Evolutionary conservation across 2,329 filamentous ascomycete genomes (phyloP), one percentile per base, ranked within the genome.

Genomic region (Curvularia verruculosa): DNA sequence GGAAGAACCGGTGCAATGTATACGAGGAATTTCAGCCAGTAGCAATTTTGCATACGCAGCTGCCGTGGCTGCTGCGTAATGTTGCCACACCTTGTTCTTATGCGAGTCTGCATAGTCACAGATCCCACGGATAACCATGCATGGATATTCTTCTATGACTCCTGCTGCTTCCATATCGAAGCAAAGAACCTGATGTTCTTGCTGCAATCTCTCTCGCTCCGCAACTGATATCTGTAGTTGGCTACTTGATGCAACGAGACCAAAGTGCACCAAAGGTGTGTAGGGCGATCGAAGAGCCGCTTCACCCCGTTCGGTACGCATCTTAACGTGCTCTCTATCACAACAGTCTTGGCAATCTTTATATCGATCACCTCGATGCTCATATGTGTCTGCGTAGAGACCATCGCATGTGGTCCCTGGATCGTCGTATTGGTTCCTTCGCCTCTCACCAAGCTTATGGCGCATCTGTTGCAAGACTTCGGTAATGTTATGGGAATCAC

Each of bases 101-200:
- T 36, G 34, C 6, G 34, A 36, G 34, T 36, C 34, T 26, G 47
- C 47, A 37, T 39, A 68, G 49, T 68, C 64, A 50, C 60, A 68
- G 21, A 66, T 63, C 34, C 64, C 64, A 2, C 59, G 59, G 15
- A 68, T 29, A 2, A 65, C 64, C 8, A 68, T 13, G 48, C 59
- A 65, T 7, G 64, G 58, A 54, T 56, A 49, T 18, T 59, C 39
- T 6, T 63, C 19, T 41, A 63, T 47, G 9, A 65, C 49, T 3
- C 62, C 64, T 29, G 62, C 64, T 31, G 54, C 64, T 45, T 65
- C 66, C 64, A 68, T 68, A 52, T 68, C 62, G 45, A 68, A 66
- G 44, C 60, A 68, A 8, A 67, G 56, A 1, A 44, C 62, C 12
- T 61, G 45, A n/a, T 59, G 52, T 26, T 64, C 60, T 48, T n/a